Base-by-base conservation (phyloP, 805 yeast genomes). In the Candida patagonica region DNA sequence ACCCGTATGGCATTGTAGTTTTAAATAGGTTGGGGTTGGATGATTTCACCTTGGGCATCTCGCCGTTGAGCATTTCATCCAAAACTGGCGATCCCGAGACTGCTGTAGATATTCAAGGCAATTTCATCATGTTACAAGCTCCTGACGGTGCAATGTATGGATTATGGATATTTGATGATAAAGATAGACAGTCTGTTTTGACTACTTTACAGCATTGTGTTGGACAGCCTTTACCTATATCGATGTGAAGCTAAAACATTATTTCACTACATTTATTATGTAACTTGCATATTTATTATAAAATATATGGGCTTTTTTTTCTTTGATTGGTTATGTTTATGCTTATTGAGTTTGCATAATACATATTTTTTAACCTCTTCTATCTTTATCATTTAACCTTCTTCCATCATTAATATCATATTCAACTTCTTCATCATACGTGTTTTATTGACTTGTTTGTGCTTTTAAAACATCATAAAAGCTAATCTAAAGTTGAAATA, bases 1-100 rank as follows among this genome's bases (percentile, higher is more conserved):
- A 38, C 31, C 66, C 68, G 2, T 64, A 60, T 36, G 61, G 63
- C 0, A 41, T 62, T 10, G 47, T 59, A 30, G 66, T 63, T 6
- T 45, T 63, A 35, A 63, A 63, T 46, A 53, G 68, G 15, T 47
- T 51, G 21, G 45, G 48, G 12, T 45, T 50, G 9, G 46, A 48
- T 6, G 61, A 64, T 41, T 62, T 64, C 42, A 38, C 49, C 1
- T 27, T 63, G 24, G 68, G 67, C 5, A 48, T 61, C 25, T 47
- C 50, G 6, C 64, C 63, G 3, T 42, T 41, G 10, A 30, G 47
- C 4, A 25, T 51, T n/a, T 38, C 57, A n/a, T 26, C 42, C 7
- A 20, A 24, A 13, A 26, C 43, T 3, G 56, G 52, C 19, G 40
- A 38, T 12, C 46, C 50, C 2, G 57, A 57, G 30, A 53, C 59